Conservation (phyloP, 108 stramenopile species). For the Aurantiochytrium sp. region DNA sequence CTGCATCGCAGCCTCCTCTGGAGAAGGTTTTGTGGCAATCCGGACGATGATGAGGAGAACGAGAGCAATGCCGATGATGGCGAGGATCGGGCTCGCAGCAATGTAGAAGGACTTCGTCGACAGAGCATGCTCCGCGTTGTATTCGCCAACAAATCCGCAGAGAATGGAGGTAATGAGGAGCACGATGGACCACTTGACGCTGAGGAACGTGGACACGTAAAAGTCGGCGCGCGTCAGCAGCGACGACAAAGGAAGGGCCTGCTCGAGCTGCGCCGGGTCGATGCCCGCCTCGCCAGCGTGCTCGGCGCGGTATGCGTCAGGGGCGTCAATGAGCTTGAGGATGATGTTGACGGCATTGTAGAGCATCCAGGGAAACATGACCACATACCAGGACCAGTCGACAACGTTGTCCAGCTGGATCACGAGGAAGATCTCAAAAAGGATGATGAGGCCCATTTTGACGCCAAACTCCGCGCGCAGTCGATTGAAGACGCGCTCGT, state of each 20-base stretch:
- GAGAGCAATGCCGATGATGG: not conserved
- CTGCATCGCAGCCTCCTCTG: not conserved
- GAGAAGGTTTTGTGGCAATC: not conserved
- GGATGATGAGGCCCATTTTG: not conserved
- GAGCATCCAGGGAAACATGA: not conserved
- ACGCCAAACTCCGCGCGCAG: not conserved
- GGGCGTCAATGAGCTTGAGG: not conserved
- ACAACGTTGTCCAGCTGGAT: not conserved
- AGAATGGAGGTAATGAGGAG: not conserved
- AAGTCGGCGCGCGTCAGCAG: not conserved
- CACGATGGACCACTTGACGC: not conserved
- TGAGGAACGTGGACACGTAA: not conserved
- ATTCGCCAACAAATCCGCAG: not conserved
- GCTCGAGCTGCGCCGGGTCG: not conserved
- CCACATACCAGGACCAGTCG: conserved; percentile 10
- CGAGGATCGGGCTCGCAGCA: not conserved
- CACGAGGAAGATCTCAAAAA: conserved; percentile 1
- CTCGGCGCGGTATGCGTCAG: not conserved
- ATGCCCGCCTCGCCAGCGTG: not conserved
- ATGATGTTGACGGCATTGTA: not conserved
- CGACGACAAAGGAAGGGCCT: not conserved
- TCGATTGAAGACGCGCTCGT: not conserved
- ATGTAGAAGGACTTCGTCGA: not conserved
- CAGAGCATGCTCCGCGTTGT: not conserved
- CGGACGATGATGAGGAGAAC: not conserved